These are phyloP conservation scores for Elsinoe fawcettii DNA, from an alignment of 2,329 filamentous ascomycete genomes.

Conservation along the genomic window DNA sequence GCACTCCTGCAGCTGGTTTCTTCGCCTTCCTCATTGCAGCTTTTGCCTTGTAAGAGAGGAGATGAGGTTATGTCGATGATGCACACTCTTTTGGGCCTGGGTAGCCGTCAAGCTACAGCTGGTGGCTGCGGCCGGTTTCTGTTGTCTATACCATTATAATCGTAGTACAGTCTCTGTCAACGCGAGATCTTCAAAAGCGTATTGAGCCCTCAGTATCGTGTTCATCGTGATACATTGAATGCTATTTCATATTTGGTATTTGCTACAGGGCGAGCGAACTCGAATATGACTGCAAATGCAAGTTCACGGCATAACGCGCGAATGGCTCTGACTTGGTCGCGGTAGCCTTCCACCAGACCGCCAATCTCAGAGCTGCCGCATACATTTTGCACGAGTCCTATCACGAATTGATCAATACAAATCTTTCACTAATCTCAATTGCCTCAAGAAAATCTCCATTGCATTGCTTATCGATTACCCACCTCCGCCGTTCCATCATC, in stretches of 20 bases:
- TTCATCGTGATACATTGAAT: neutral
- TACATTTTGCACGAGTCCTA: too few relatives aligned
- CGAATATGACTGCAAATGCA: too few relatives aligned
- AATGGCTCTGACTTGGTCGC: too few relatives aligned
- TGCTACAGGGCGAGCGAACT: too few relatives aligned
- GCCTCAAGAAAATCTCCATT: too few relatives aligned
- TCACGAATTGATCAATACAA: too few relatives aligned
- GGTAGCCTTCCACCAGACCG: too few relatives aligned
- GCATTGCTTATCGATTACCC: neutral
- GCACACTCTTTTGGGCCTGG: slow-evolving; percentile 4
- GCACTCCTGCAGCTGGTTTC: slow-evolving; percentile 16
- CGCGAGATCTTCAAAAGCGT: slow-evolving; percentile 1
- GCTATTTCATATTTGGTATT: neutral
- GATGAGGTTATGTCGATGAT: neutral
- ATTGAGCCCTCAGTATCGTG: neutral
- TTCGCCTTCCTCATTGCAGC: slow-evolving; percentile 16
- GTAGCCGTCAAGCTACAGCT: neutral
- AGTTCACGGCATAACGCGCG: too few relatives aligned
- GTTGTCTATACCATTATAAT: slow-evolving; percentile 13
- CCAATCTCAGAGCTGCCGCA: too few relatives aligned
- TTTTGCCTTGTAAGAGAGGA: slow-evolving; percentile 17
- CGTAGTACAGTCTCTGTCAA: slow-evolving; percentile 13
- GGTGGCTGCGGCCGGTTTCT: neutral
- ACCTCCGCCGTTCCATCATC: neutral
- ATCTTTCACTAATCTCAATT: too few relatives aligned